These are phyloP conservation scores for Mucor irregularis DNA, from an alignment of 371 early-diverging fungal species.

Conservation along the genomic window DNA sequence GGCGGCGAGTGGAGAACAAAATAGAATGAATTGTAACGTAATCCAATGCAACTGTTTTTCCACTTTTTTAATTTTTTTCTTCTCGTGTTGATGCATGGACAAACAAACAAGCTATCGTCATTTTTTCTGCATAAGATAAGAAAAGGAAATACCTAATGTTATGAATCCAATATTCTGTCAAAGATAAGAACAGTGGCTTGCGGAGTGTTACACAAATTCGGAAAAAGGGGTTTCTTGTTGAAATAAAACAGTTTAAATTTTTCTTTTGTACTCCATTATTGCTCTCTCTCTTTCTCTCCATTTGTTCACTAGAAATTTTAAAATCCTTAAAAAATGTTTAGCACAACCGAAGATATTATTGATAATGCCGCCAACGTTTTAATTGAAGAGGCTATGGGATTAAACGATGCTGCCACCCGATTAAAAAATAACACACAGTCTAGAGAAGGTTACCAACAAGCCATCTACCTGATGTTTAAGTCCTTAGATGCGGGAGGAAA, in stretches of 20 bases:
- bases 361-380: slow-evolving; percentile 25
- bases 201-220: neutral
- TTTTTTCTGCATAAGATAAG: no score
- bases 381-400: slow-evolving; percentile 36
- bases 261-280: neutral
- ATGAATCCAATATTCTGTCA: neutral
- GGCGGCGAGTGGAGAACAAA: no score
- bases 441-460: slow-evolving; percentile 40
- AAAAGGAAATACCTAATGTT: neutral
- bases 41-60: no score
- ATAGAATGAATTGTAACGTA: no score
- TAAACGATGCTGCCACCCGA: slow-evolving; percentile 37
- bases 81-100: no score
- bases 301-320: neutral
- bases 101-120: no score
- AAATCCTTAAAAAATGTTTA: slow-evolving; percentile 4
- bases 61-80: no score
- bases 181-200: neutral
- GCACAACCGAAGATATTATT: slow-evolving; percentile 19
- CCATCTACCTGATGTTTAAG: slow-evolving; percentile 39
- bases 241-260: neutral
- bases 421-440: slow-evolving; percentile 20
- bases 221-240: neutral
- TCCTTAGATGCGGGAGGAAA: slow-evolving; percentile 50
- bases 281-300: neutral